Percentiles rank a stretch among this genome's conserved stretches.
Evolutionary conservation across 805 yeast genomes (phyloP).

Genomic region (Yamadazyma sp.): DNA sequence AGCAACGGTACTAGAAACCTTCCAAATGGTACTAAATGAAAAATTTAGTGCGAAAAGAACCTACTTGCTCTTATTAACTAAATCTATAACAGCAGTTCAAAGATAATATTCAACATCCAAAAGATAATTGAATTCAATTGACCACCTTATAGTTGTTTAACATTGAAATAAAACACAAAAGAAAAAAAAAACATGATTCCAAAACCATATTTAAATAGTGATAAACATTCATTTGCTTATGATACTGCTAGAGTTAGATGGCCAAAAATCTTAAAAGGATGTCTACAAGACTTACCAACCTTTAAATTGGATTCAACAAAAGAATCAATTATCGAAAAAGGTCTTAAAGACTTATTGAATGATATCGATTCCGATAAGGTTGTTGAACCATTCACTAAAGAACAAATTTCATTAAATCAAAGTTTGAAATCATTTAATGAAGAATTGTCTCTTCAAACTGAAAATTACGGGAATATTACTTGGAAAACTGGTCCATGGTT

Average conservation of each 20-base stretch:
- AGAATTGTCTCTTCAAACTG: constrained; percentile 16
- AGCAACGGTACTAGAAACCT: too few species aligned
- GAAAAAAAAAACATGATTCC: constrained; percentile 25
- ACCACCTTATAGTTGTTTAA: too few species aligned
- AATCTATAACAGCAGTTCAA: too few species aligned
- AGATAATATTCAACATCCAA: too few species aligned
- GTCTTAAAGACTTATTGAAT: constrained; percentile 38
- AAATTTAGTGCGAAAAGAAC: too few species aligned
- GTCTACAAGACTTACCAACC: constrained; percentile 30
- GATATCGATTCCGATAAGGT: constrained; percentile 33
- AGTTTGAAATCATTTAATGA: constrained; percentile 59
- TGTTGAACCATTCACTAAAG: constrained; percentile 25
- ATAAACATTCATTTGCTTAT: constrained; percentile 75
- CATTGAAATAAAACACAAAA: too few species aligned
- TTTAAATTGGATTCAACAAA: background rate
- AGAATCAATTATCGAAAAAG: background rate
- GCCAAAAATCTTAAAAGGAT: constrained; percentile 76
- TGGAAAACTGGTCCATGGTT: constrained; percentile 94
- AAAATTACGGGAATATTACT: constrained; percentile 28
- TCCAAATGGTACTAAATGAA: too few species aligned
- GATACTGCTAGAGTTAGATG: constrained; percentile 78
- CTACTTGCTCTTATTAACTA: too few species aligned
- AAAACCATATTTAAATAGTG: constrained; percentile 58
- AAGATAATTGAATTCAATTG: too few species aligned
- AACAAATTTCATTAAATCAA: constrained; percentile 41